Percentiles rank a stretch among this genome's conserved stretches.
Conservation (phyloP, 805 yeast genomes). For the Saccharomycopsis babjevae region DNA sequence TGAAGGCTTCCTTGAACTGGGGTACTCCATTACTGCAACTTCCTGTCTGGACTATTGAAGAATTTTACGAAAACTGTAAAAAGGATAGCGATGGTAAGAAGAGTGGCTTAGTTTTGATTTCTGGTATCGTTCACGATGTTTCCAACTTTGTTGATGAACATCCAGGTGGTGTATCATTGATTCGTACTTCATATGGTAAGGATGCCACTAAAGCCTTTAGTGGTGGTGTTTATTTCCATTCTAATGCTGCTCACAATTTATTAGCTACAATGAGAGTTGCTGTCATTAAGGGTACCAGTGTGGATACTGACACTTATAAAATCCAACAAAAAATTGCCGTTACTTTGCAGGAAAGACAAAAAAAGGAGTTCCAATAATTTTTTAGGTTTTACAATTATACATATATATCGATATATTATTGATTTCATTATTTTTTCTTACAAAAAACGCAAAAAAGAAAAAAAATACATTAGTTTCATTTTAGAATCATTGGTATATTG, state of each 20-base stretch:
- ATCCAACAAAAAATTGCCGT: constrained; percentile 35
- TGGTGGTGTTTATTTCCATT: constrained; percentile 79
- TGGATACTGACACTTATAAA: constrained; percentile 42
- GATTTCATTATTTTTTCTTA: neutral
- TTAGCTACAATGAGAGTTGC: constrained; percentile 79
- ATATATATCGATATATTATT: neutral
- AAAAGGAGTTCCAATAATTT: neutral
- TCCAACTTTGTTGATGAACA: constrained; percentile 59
- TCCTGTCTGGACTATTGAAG: constrained; percentile 70
- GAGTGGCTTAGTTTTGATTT: constrained; percentile 55
- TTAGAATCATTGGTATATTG: neutral
- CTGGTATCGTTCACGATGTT: constrained; percentile 75
- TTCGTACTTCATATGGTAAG: constrained; percentile 64
- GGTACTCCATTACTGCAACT: constrained; percentile 56
- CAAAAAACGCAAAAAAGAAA: neutral
- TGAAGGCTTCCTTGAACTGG: constrained; percentile 59
- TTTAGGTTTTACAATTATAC: neutral
- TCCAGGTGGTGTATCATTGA: constrained; percentile 75
- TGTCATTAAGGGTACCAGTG: constrained; percentile 58
- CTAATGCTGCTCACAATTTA: constrained; percentile 78
- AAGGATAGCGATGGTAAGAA: constrained; percentile 26
- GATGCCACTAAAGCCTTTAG: constrained; percentile 79
- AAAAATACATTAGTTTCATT: neutral
- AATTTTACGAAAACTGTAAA: constrained; percentile 37
- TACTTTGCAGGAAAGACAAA: neutral